Percentiles rank a stretch among this genome's conserved stretches.
phyloP scores from a whole-genome alignment of 352 stramenopile genomes.

The Pythium biforme region DNA sequence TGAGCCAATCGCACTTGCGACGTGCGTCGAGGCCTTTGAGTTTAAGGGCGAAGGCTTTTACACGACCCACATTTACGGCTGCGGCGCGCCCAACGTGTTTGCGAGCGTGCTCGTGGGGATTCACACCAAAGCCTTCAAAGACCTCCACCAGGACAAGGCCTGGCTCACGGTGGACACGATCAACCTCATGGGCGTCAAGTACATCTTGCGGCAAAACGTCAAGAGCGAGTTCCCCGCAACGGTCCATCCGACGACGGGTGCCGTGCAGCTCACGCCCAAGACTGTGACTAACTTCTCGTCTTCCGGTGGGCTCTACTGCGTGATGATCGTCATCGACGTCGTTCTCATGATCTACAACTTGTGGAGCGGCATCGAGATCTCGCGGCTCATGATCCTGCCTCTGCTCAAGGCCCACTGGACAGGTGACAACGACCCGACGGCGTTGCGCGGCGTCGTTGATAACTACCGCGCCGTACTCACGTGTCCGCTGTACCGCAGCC shows the following conservation, averaged over 20 bases:
- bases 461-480: conserved; percentile 20
- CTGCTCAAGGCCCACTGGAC: not conserved
- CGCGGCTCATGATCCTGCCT: conserved; percentile 15
- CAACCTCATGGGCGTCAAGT: conserved; percentile 14
- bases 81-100: conserved; percentile 6
- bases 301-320: conserved; percentile 14
- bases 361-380: conserved; percentile 21
- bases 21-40: conserved; percentile 23
- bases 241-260: not conserved
- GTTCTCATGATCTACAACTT: conserved; percentile 17
- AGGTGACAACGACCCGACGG: not conserved
- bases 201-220: conserved; percentile 20
- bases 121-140: not conserved
- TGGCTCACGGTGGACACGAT: conserved; percentile 23
- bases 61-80: conserved; percentile 14
- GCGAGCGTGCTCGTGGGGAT: conserved; percentile 14
- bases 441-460: not conserved
- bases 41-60: conserved; percentile 14
- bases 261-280: not conserved
- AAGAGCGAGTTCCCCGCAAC: not conserved
- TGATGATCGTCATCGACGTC: conserved; percentile 16
- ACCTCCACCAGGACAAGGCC: conserved; percentile 25
- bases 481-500: conserved; percentile 21
- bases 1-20: not conserved
- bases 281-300: conserved; percentile 27